phyloP scores from a whole-genome alignment of 768 basidiomycete genomes.

The Boletus reticuloceps region DNA sequence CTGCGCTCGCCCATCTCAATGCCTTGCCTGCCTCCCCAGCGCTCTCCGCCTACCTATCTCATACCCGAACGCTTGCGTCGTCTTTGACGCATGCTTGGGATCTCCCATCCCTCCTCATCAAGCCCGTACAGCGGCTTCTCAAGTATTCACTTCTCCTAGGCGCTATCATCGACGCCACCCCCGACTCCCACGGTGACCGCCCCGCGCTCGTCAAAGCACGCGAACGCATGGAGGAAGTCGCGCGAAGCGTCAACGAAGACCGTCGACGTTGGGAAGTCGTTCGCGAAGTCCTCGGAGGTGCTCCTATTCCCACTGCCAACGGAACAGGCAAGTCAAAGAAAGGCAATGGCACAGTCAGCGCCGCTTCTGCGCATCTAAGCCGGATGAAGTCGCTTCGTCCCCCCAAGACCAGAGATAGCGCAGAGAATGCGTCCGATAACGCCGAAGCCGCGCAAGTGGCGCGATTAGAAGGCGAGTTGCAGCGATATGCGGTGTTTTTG shows the following conservation, averaged over 20 bases:
- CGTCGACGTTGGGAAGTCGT: conserved; percentile 75
- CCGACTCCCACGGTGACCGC: conserved; percentile 65
- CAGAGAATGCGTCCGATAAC: conserved; percentile 31
- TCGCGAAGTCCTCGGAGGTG: conserved; percentile 60
- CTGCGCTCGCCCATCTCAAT: conserved; percentile 67
- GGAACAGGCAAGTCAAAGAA: conserved; percentile 39
- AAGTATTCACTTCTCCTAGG: conserved; percentile 88
- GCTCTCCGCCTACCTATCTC: conserved; percentile 60
- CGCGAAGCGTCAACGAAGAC: conserved; percentile 75
- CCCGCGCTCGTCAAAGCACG: conserved; percentile 27
- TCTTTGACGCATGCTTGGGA: conserved; percentile 88
- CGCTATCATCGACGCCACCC: conserved; percentile 74
- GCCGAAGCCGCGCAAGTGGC: conserved; percentile 52
- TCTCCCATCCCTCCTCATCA: conserved; percentile 90
- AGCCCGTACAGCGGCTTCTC: conserved; percentile 93
- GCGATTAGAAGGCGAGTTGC: conserved; percentile 53
- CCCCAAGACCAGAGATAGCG: conserved; percentile 31
- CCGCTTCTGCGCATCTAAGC: conserved; percentile 53
- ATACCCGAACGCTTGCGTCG: conserved; percentile 63
- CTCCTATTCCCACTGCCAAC: conserved; percentile 35
- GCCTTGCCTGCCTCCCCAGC: conserved; percentile 41
- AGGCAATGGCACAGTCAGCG: conserved; percentile 38
- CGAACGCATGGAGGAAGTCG: conserved; percentile 64
- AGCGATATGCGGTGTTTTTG: conserved; percentile 54
- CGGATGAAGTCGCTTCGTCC: conserved; percentile 56